Evolutionary conservation across 164 flowering plant species (phyloP), one percentile per base, ranked within the genome.

Genomic region (Sextonia rubra): DNA sequence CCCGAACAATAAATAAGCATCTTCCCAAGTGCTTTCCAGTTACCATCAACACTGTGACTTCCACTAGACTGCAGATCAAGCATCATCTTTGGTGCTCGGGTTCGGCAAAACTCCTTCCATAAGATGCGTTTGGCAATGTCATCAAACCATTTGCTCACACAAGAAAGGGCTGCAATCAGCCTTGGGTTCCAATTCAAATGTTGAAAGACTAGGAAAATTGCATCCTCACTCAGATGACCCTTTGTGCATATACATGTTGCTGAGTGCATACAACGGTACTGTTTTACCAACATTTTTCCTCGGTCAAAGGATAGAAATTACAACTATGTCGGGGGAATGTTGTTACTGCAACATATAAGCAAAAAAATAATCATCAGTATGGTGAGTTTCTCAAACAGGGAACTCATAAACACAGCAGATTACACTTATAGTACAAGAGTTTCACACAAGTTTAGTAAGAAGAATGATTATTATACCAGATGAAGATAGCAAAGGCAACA

Each of bases 141-240:
- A 78, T 95, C 99, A 81, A 95, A 95, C 99, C 99, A 95, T 82
- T 95, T 95, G 88, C 98, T 93, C 1, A 80, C 88, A 70, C 94
- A 90, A 49, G 99, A 91, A 48, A 95, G 79, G 24, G 87, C 73
- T 23, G 98, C 97, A 72, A 93, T 91, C 74, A 85, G 62, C 79
- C 91, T 89, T 11, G 99, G 99, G 71, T 95, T 95, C 99, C 99
- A 95, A 71, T 95, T 93, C 69, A 89, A 49, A 1, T 84, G 86
- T 68, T 88, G 90, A 66, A 91, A 89, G 25, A 93, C 88, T 48
- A 93, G 84, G 82, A 86, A 91, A 24, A 95, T 81, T 60, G 78
- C 88, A 75, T 89, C 93, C 83, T 94, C 98, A 62, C 79, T 83
- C 4, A 95, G 83, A 80, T 91, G 98, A 23, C 97, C 96, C 80